Evolutionary conservation across 2,329 filamentous ascomycete genomes (phyloP).

Genomic region (Fonsecaea pugnacius): DNA sequence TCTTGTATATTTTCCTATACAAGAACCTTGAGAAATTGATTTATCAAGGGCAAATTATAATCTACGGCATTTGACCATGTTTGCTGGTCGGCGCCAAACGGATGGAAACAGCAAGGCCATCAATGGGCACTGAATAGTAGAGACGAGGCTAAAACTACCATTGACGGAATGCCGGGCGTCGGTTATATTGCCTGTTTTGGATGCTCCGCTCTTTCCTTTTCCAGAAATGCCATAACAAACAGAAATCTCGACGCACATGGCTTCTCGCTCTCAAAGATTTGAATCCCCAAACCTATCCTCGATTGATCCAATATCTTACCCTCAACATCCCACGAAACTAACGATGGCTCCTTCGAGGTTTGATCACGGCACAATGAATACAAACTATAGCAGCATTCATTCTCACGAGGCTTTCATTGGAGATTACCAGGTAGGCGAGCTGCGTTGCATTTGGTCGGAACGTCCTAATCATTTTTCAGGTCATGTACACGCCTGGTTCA

Average conservation of each 20-base stretch:
- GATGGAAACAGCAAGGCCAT: not conserved
- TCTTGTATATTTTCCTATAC: not conserved
- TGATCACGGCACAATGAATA: constrained; percentile 36
- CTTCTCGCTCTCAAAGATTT: not conserved
- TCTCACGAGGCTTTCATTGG: constrained; percentile 37
- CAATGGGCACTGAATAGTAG: not conserved
- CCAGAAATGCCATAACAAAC: constrained; percentile 18
- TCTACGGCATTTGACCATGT: not conserved
- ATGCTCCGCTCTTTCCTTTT: constrained; percentile 8
- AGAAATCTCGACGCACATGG: constrained; percentile 5
- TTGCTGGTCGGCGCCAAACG: not conserved
- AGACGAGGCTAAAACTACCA: not conserved
- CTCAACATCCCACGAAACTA: constrained; percentile 2
- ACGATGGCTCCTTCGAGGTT: constrained; percentile 33
- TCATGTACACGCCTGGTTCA: constrained; percentile 39
- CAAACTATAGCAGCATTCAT: constrained; percentile 39
- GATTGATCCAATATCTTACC: constrained; percentile 24
- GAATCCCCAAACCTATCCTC: constrained; percentile 13
- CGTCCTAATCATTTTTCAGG: constrained; percentile 17
- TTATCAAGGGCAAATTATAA: not conserved
- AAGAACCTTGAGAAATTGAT: not conserved
- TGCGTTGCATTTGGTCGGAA: not conserved
- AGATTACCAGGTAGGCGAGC: constrained; percentile 34
- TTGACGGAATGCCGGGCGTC: not conserved
- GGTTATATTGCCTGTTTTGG: constrained; percentile 11